A percentile compares a stretch with the other conserved stretches of the same genome.
phyloP scores from a whole-genome alignment of 2,329 filamentous ascomycete species.

The Penicillium sp. region DNA sequence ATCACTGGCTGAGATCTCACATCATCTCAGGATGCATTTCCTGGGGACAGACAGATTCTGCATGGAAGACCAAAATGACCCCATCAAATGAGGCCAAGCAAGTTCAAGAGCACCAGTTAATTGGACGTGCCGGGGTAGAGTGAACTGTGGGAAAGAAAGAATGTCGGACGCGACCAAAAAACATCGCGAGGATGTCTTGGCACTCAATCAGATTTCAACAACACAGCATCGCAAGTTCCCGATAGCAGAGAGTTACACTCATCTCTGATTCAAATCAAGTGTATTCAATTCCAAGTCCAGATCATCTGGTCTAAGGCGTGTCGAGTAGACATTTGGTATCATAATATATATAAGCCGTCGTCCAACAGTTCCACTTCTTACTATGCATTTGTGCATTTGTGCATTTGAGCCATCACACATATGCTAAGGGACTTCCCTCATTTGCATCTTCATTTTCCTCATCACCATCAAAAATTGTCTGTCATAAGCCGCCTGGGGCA shows the following conservation, averaged over 20 bases:
- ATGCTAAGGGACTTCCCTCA: neutral
- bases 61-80: neutral
- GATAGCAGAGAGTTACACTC: too few species aligned
- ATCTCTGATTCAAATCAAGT: neutral
- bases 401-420: neutral
- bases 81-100: neutral
- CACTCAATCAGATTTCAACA: neutral
- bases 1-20: neutral
- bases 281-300: neutral
- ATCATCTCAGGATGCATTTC: neutral
- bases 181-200: neutral
- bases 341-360: too few species aligned
- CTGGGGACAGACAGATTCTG: neutral
- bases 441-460: neutral
- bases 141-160: neutral
- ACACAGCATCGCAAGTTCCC: too few species aligned
- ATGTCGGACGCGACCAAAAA: neutral
- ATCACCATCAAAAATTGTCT: neutral
- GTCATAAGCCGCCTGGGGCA: neutral
- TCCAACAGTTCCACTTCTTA: too few species aligned
- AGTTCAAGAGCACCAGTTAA: neutral
- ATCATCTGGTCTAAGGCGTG: neutral
- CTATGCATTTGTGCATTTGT: too few species aligned
- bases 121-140: neutral
- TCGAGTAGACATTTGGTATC: too few species aligned